Conservation (phyloP, 2,329 filamentous ascomycete species). For the Epichloe gansuensis region DNA sequence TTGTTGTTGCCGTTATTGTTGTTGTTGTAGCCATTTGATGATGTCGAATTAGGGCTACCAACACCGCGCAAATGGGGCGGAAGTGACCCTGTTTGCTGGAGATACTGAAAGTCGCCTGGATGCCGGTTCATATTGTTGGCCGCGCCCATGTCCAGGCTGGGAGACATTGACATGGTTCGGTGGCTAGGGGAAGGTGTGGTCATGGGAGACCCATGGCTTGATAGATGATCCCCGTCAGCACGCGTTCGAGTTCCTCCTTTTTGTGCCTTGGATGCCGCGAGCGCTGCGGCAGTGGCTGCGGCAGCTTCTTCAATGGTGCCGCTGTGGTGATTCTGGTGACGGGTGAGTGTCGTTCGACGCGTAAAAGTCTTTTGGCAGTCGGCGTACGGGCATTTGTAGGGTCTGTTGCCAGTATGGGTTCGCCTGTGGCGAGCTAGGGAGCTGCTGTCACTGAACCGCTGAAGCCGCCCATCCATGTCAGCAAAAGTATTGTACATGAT, state of each 20-base stretch:
- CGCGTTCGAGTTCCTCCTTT: conserved; percentile 35
- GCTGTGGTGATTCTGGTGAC: conserved; percentile 91
- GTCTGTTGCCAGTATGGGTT: conserved; percentile 89
- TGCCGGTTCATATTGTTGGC: conserved; percentile 56
- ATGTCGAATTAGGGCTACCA: conserved; percentile 56
- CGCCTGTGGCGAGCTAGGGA: conserved; percentile 85
- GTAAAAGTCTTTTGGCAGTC: conserved; percentile 99
- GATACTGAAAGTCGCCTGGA: conserved; percentile 54
- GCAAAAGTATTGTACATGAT: not conserved
- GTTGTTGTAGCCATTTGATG: conserved; percentile 38
- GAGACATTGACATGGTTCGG: conserved; percentile 66
- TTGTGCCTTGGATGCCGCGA: conserved; percentile 41
- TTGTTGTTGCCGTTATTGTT: conserved; percentile 18
- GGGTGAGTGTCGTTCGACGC: conserved; percentile 81
- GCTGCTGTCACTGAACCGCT: conserved; percentile 95
- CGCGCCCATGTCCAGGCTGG: conserved; percentile 58
- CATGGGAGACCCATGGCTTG: conserved; percentile 58
- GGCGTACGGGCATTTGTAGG: conserved; percentile 94
- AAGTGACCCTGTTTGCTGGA: conserved; percentile 59
- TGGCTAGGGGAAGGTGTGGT: conserved; percentile 78
- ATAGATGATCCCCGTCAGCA: conserved; percentile 59
- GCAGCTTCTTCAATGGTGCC: conserved; percentile 92
- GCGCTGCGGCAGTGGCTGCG: conserved; percentile 71
- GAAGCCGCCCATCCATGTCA: conserved; percentile 2
- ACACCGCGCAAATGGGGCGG: conserved; percentile 73